These are phyloP conservation scores for Trifolium fragiferum DNA, from an alignment of 306 rosid genomes.

Conservation along the genomic window DNA sequence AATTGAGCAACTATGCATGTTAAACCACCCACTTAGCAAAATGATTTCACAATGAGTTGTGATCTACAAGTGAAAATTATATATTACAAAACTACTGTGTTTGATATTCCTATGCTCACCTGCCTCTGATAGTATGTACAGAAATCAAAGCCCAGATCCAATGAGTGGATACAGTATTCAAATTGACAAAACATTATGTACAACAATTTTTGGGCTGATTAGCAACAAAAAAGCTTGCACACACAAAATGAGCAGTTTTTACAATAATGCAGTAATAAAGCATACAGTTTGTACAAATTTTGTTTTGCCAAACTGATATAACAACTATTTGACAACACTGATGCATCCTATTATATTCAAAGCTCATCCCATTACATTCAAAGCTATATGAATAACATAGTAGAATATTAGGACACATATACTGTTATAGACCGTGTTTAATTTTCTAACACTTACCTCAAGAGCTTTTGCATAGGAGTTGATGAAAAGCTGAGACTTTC, in stretches of 20 bases:
- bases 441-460: conserved; percentile 61
- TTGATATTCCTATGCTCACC: neutral
- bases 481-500: conserved; percentile 91
- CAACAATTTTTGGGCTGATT: neutral
- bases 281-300: neutral
- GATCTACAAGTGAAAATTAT: neutral
- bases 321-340: neutral
- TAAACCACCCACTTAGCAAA: neutral
- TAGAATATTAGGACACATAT: neutral
- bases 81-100: neutral
- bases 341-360: neutral
- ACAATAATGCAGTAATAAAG: neutral
- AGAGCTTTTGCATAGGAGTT: conserved; percentile 98
- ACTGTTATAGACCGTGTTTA: neutral
- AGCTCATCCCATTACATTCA: neutral
- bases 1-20: conserved; percentile 21
- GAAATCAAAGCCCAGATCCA: conserved; percentile 8
- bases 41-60: conserved; percentile 20
- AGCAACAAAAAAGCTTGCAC: conserved; percentile 10
- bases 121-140: neutral
- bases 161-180: neutral
- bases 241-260: neutral
- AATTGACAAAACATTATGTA: neutral
- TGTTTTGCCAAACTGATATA: neutral
- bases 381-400: conserved; percentile 24